Base-by-base conservation (phyloP, 1,284 basidiomycete genomes). In the Acaromyces ingoldii region DNA sequence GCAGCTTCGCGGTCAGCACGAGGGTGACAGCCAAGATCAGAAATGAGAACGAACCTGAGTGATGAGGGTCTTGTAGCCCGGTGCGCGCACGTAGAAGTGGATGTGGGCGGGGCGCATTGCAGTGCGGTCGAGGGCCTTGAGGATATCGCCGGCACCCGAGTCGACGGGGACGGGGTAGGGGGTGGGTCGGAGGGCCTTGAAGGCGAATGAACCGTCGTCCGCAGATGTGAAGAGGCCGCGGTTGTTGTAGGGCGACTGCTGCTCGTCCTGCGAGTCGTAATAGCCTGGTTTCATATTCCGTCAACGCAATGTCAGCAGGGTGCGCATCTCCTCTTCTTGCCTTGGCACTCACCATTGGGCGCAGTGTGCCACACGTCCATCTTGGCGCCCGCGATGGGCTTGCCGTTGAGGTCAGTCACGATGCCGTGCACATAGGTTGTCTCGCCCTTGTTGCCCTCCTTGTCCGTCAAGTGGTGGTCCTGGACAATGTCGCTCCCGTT, bases 91-190 rank as follows among this genome's bases (percentile, higher is more conserved):
- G 7, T 60, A 25, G n/a, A 65, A 28, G 52, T 76, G 77, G 34
- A 77, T 76, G 56, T 77, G 77, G 0, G 77, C 76, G 0, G 77
- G 77, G 25, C 77, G 62, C 62, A 73, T 74, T 6, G 77, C 76
- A 51, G 73, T 72, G 30, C 77, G 55, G 54, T 76, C 76, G 61
- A 78, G 67, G 40, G 77, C 15, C 34, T 60, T 69, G 19, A 77
- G 60, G 7, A 77, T 64, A 47, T 72, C 65, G 19, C 76, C 77
- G 5, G 76, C 75, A 6, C 67, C 56, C 37, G 60, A 59, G 58
- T 77, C 77, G 66, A 65, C 77, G 0, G 77, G 76, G 49, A 78
- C 76, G 0, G 77, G 76, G 61, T 77, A 78, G 2, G 77, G 60
- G 1, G 73, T 76, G 24, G 77, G 76, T 19, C 62, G 58, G 19